These are phyloP conservation scores for Sphaceloma murrayae DNA, from an alignment of 2,329 filamentous ascomycete genomes.

Conservation along the genomic window DNA sequence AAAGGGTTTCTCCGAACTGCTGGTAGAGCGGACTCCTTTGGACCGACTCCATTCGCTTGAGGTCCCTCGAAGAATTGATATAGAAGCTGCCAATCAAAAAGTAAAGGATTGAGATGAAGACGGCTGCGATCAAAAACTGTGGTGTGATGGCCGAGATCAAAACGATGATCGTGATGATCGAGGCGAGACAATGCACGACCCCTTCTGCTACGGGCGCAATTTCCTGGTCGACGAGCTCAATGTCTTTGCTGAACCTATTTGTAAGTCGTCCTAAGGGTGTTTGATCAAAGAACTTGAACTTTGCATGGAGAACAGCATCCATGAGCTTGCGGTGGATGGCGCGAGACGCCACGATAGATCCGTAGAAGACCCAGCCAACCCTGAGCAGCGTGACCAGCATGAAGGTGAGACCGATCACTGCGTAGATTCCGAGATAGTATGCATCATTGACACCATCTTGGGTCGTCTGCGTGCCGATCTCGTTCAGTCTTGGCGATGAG, in stretches of 20 bases:
- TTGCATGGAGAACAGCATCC: conserved; percentile 69
- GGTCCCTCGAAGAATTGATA: conserved; percentile 80
- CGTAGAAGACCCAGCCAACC: conserved; percentile 84
- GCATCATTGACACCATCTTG: conserved; percentile 53
- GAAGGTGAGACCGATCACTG: conserved; percentile 65
- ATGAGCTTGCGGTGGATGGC: conserved; percentile 74
- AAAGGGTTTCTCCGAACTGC: conserved; percentile 92
- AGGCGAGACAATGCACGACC: conserved; percentile 55
- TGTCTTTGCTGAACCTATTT: conserved; percentile 97
- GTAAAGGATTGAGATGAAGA: conserved; percentile 78
- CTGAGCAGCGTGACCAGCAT: conserved; percentile 72
- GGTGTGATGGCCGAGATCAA: conserved; percentile 85
- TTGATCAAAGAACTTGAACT: conserved; percentile 96
- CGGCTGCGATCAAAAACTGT: conserved; percentile 74
- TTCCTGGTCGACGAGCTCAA: conserved; percentile 91
- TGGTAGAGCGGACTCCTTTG: conserved; percentile 93
- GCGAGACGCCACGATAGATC: conserved; percentile 79
- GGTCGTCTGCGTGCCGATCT: conserved; percentile 15
- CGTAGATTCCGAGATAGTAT: conserved; percentile 81
- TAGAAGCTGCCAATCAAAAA: conserved; percentile 79
- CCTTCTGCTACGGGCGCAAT: conserved; percentile 84
- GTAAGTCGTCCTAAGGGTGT: conserved; percentile 93
- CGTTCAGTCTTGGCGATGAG: conserved; percentile 13
- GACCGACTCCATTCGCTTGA: conserved; percentile 90
- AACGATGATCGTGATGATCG: conserved; percentile 73